These are phyloP conservation scores for Linum tenue DNA, from an alignment of 345 rosid genomes.

Conservation along the genomic window DNA sequence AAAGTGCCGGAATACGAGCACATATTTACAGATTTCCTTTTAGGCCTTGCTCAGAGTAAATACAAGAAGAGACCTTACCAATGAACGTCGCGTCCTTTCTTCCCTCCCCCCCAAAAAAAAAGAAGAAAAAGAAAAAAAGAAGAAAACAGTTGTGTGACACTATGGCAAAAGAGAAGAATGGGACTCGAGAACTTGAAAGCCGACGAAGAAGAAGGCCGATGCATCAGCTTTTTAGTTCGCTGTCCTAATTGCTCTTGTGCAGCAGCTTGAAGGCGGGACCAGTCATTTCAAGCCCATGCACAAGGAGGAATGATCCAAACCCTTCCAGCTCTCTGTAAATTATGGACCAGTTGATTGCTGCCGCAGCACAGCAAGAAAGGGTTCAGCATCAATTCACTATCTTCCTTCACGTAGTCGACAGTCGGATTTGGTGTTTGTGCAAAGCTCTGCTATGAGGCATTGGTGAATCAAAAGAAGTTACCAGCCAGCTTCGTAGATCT, in stretches of 20 bases:
- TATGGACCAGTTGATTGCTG: too few relatives aligned
- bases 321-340: too few relatives aligned
- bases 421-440: too few relatives aligned
- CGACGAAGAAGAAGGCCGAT: slow-evolving; percentile 1
- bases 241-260: too few relatives aligned
- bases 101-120: neutral
- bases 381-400: too few relatives aligned
- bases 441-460: too few relatives aligned
- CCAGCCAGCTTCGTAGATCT: neutral
- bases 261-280: too few relatives aligned
- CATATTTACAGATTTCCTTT: slow-evolving; percentile 63
- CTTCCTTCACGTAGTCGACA: too few relatives aligned
- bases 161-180: neutral
- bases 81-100: neutral
- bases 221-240: neutral
- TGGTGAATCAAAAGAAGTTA: neutral
- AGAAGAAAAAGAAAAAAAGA: neutral
- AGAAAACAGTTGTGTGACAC: neutral
- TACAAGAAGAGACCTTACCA: slow-evolving; percentile 32
- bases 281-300: too few relatives aligned
- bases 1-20: slow-evolving; percentile 83
- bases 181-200: slow-evolving; percentile 10
- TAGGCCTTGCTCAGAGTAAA: slow-evolving; percentile 48
- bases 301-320: too few relatives aligned
- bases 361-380: too few relatives aligned